Evolutionary conservation across 192 early-diverging fungal genomes (phyloP).

Genomic region (Mortierella claussenii): DNA sequence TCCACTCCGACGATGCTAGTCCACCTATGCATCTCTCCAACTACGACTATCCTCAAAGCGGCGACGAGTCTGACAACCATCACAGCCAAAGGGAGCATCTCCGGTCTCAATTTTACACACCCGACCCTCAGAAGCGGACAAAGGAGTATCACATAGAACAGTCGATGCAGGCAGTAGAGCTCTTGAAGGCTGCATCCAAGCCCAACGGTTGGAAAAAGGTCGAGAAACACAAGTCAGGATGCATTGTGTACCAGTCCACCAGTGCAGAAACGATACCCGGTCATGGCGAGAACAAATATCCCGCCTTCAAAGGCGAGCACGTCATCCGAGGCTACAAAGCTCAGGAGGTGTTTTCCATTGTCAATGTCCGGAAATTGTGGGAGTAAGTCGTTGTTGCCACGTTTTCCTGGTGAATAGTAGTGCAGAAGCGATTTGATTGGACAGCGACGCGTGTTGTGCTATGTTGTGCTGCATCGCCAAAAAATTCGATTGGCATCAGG

Average conservation of each 20-base stretch:
- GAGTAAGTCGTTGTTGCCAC: slow-evolving; percentile 45
- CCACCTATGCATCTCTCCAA: slow-evolving; percentile 2
- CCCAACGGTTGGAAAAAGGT: slow-evolving; percentile 64
- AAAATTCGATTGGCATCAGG: too few species aligned
- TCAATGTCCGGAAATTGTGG: slow-evolving; percentile 63
- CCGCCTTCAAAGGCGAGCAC: slow-evolving; percentile 63
- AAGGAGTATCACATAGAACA: slow-evolving; percentile 60
- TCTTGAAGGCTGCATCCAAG: slow-evolving; percentile 50
- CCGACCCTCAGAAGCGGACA: slow-evolving; percentile 45
- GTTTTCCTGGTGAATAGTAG: not conserved
- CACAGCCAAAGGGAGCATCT: slow-evolving; percentile 28
- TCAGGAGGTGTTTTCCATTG: slow-evolving; percentile 61
- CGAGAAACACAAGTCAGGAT: slow-evolving; percentile 62
- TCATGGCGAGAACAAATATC: slow-evolving; percentile 53
- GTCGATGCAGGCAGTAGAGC: slow-evolving; percentile 56
- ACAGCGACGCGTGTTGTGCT: not conserved
- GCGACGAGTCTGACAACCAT: slow-evolving; percentile 46
- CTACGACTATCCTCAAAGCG: slow-evolving; percentile 32
- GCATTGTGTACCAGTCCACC: slow-evolving; percentile 56
- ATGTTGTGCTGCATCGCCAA: too few species aligned
- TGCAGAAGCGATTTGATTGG: not conserved
- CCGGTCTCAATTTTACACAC: slow-evolving; percentile 40
- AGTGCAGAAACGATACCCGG: slow-evolving; percentile 41
- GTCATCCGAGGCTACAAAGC: slow-evolving; percentile 60
- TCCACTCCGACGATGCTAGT: slow-evolving; percentile 6